Evolutionary conservation across 1,139 yeast genomes (phyloP).

Genomic region (Chernovozyma sophiae-reginae): DNA sequence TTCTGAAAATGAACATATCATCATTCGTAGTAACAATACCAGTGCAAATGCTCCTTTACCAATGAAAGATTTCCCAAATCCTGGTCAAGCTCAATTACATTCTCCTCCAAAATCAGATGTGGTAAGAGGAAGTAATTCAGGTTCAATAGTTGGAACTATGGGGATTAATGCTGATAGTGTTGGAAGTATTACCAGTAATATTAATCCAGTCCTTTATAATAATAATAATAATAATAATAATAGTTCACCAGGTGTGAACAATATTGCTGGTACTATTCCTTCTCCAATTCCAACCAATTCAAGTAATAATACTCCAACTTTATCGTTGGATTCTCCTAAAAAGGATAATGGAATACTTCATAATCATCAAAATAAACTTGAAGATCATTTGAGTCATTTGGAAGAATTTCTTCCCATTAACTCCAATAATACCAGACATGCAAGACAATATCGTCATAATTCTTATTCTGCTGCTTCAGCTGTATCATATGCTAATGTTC

Average conservation of each 20-base stretch:
- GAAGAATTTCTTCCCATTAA: constrained; percentile 3
- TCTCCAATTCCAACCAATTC: constrained; percentile 23
- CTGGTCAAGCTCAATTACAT: constrained; percentile 2
- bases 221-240: neutral
- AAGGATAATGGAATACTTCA: neutral
- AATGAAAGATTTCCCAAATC: constrained; percentile 8
- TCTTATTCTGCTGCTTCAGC: constrained; percentile 83
- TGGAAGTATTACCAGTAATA: neutral
- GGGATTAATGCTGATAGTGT: neutral
- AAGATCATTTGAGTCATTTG: neutral
- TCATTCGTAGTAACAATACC: constrained; percentile 42
- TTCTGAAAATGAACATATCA: constrained; percentile 33
- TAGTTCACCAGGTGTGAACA: neutral
- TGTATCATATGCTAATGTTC: constrained; percentile 57
- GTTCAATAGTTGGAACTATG: constrained; percentile 1
- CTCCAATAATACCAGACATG: constrained; percentile 5
- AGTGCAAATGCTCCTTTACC: constrained; percentile 44
- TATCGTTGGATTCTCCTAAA: constrained; percentile 6
- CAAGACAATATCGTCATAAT: constrained; percentile 47
- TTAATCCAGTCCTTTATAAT: neutral
- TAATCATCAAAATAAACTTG: neutral
- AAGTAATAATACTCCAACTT: constrained; percentile 21
- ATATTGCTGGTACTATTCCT: constrained; percentile 13
- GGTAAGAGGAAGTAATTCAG: neutral
- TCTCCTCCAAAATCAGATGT: constrained; percentile 3